phyloP scores from a whole-genome alignment of 2,329 filamentous ascomycete genomes.

The Fusarium verticillioides region DNA sequence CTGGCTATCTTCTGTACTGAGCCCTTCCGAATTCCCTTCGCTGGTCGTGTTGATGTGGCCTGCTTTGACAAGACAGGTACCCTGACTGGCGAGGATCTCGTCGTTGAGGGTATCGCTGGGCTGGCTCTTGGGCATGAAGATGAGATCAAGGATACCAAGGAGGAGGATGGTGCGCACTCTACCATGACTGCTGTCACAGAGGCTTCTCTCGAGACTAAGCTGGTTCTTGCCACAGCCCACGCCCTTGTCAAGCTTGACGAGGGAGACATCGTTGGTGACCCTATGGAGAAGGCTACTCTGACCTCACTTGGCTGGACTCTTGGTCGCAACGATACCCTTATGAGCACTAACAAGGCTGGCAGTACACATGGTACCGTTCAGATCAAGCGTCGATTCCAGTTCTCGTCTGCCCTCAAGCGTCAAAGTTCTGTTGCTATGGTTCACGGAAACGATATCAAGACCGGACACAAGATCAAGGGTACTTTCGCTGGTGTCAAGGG shows the following conservation, averaged over 20 bases:
- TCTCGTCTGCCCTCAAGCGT: slow-evolving; percentile 94
- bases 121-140: slow-evolving; percentile 74
- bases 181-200: slow-evolving; percentile 77
- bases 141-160: slow-evolving; percentile 71
- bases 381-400: slow-evolving; percentile 96
- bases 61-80: slow-evolving; percentile 99
- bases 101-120: slow-evolving; percentile 96
- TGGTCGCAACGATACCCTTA: slow-evolving; percentile 87
- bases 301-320: slow-evolving; percentile 90
- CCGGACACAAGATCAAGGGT: slow-evolving; percentile 79
- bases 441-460: slow-evolving; percentile 74
- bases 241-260: slow-evolving; percentile 96
- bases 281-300: slow-evolving; percentile 98
- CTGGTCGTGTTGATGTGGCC: slow-evolving; percentile 92
- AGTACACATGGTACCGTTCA: slow-evolving; percentile 77
- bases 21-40: slow-evolving; percentile 97
- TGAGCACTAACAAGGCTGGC: slow-evolving; percentile 62
- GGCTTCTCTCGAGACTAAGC: slow-evolving; percentile 82
- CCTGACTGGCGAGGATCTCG: slow-evolving; percentile 92
- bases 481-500: slow-evolving; percentile 98
- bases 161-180: slow-evolving; percentile 84
- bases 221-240: slow-evolving; percentile 94
- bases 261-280: slow-evolving; percentile 95
- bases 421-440: slow-evolving; percentile 94
- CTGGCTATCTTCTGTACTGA: slow-evolving; percentile 99